Evolutionary conservation across 352 stramenopile species (phyloP).

Genomic region (Globisporangium cederbergense): DNA sequence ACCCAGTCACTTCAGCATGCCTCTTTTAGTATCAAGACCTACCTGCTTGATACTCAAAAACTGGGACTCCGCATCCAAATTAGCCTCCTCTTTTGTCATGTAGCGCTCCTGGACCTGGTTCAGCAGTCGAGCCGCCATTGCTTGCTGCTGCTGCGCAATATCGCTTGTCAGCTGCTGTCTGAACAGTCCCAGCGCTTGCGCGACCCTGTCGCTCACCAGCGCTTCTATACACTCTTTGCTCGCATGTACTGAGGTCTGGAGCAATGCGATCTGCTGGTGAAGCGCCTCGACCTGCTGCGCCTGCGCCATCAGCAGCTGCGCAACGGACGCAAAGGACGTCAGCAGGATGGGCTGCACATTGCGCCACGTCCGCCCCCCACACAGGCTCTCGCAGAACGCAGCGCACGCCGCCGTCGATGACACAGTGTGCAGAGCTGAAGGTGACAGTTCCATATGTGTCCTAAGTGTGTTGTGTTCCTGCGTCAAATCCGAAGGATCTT

Average conservation of each 20-base stretch:
- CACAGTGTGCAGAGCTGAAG: no score
- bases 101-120: neutral
- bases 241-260: neutral
- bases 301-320: conserved; percentile 36
- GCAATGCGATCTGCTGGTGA: conserved; percentile 8
- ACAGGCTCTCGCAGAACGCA: conserved; percentile 24
- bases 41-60: neutral
- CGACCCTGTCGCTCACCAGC: neutral
- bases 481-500: no score
- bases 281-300: conserved; percentile 20
- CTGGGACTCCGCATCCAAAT: neutral
- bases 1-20: neutral
- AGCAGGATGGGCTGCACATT: conserved; percentile 61
- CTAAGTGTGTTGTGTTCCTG: no score
- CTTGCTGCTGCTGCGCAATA: neutral
- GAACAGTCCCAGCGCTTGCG: neutral
- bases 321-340: conserved; percentile 36
- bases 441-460: neutral
- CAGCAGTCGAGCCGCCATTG: neutral
- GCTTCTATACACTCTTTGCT: neutral
- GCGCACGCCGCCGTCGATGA: no score
- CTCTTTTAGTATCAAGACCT: neutral
- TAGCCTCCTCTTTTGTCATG: neutral
- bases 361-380: conserved; percentile 47
- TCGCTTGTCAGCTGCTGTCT: neutral